Evolutionary conservation across 2,329 filamentous ascomycete species (phyloP), one percentile per base, ranked within the genome.

Genomic region (Fusarium burgessii): DNA sequence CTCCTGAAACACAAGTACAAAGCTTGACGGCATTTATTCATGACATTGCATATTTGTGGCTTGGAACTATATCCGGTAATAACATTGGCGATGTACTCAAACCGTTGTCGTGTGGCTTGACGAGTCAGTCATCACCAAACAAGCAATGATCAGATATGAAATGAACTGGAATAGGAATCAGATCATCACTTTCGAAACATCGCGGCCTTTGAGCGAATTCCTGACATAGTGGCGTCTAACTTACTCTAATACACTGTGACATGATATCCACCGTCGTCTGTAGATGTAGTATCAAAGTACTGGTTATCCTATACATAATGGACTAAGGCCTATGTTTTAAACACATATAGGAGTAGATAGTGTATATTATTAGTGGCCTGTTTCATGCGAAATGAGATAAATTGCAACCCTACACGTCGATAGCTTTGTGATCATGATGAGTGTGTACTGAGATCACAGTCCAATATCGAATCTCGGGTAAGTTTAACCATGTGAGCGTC

Each of bases 61-160:
- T 65, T 17, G 38, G 29, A 18, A 61, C 38, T 36, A 62, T 41
- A 14, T 6, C 40, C 42, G 50, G 50, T 14, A 58, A 56, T 69
- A 49, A 40, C 42, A 20, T 40, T 56, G 29, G 25, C 9, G 42
- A 41, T 36, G 25, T 29, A 43, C 32, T 33, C 14, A 13, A 25
- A 36, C 50, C 36, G 50, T 69, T 58, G 23, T 49, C 33, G 32
- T 11, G 47, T 67, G 62, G 47, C 63, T 64, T 66, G 33, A 56
- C 68, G 68, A 71, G 68, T 71, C 68, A 69, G 68, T 63, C 27
- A 14, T 35, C 10, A 23, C 36, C 13, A 17, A 43, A 49, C 29
- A 49, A 32, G 14, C 14, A 55, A 55, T 33, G 51, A 55, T 55
- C 17, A 33, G 35, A 43, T 12, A 41, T 20, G n/a, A n/a, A 25